phyloP scores from a whole-genome alignment of 2,329 filamentous ascomycete species.

The Claviceps capensis region DNA sequence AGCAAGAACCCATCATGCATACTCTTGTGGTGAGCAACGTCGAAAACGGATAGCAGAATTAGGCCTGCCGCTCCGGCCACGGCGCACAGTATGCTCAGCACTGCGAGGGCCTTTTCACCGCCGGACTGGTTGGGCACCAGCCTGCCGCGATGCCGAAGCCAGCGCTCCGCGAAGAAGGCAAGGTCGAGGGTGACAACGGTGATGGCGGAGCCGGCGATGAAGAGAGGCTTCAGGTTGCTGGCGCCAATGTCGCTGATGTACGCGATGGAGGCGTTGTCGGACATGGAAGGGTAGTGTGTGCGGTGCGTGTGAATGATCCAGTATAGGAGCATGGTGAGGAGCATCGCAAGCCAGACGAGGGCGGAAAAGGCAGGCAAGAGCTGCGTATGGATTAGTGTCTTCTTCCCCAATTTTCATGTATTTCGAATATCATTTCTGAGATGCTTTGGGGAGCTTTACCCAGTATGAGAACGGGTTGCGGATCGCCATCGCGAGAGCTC shows the following conservation, averaged over 20 bases:
- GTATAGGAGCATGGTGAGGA: slow-evolving; percentile 56
- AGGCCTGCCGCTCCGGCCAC: slow-evolving; percentile 65
- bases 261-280: slow-evolving; percentile 42
- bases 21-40: slow-evolving; percentile 53
- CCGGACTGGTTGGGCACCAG: slow-evolving; percentile 57
- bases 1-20: slow-evolving; percentile 66
- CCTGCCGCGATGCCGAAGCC: slow-evolving; percentile 68
- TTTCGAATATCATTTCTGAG: too few relatives aligned
- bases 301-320: slow-evolving; percentile 47
- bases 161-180: slow-evolving; percentile 69
- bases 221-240: slow-evolving; percentile 55
- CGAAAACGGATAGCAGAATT: slow-evolving; percentile 74
- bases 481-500: slow-evolving; percentile 16
- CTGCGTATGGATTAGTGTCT: slow-evolving; percentile 17
- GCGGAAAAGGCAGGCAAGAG: slow-evolving; percentile 57
- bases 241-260: slow-evolving; percentile 60
- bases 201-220: slow-evolving; percentile 56
- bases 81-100: slow-evolving; percentile 52
- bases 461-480: slow-evolving; percentile 24
- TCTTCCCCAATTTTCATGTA: background rate
- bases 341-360: slow-evolving; percentile 49
- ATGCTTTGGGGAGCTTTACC: slow-evolving; percentile 15
- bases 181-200: slow-evolving; percentile 72
- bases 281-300: slow-evolving; percentile 49
- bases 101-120: slow-evolving; percentile 48